Percentiles rank a stretch among this genome's conserved stretches.
These are phyloP conservation scores for Thelephora aurantiotincta DNA, from an alignment of 768 basidiomycete genomes.

Conservation along the genomic window DNA sequence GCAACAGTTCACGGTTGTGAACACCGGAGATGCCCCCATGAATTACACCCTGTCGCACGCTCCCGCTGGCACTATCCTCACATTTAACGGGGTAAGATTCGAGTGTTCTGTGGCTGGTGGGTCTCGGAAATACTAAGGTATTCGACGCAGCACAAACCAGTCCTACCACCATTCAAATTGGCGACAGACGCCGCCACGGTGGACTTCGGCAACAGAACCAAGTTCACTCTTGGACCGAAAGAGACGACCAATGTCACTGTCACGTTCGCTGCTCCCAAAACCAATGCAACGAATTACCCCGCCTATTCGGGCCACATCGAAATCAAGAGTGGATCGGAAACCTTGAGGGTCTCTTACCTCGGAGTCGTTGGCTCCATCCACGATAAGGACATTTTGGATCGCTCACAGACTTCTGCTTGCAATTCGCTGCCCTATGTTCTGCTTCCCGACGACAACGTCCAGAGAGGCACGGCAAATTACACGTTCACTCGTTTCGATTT, in stretches of 20 bases:
- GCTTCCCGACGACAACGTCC: constrained; percentile 25
- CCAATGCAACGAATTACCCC: constrained; percentile 31
- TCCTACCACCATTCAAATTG: constrained; percentile 29
- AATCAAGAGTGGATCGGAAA: constrained; percentile 20
- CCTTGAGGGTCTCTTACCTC: constrained; percentile 30
- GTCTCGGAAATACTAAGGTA: too few species aligned
- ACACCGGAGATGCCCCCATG: constrained; percentile 28
- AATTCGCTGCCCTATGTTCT: constrained; percentile 27
- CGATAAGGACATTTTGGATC: constrained; percentile 36
- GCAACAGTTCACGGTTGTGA: constrained; percentile 36
- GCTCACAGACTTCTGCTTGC: constrained; percentile 34
- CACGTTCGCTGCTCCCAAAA: constrained; percentile 30
- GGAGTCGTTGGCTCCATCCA: constrained; percentile 29
- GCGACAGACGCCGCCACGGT: constrained; percentile 30
- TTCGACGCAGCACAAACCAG: too few species aligned
- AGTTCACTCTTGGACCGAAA: constrained; percentile 32
- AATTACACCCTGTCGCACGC: constrained; percentile 35
- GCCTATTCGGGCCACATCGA: constrained; percentile 47
- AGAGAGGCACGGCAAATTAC: constrained; percentile 27
- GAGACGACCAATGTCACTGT: constrained; percentile 26
- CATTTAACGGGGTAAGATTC: constrained; percentile 25
- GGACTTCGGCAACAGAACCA: constrained; percentile 25
- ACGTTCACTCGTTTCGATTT: constrained; percentile 29
- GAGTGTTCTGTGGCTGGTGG: too few species aligned
- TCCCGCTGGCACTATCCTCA: constrained; percentile 42